Evolutionary conservation across 352 stramenopile species (phyloP).

Genomic region (Globisporangium abappressorium): DNA sequence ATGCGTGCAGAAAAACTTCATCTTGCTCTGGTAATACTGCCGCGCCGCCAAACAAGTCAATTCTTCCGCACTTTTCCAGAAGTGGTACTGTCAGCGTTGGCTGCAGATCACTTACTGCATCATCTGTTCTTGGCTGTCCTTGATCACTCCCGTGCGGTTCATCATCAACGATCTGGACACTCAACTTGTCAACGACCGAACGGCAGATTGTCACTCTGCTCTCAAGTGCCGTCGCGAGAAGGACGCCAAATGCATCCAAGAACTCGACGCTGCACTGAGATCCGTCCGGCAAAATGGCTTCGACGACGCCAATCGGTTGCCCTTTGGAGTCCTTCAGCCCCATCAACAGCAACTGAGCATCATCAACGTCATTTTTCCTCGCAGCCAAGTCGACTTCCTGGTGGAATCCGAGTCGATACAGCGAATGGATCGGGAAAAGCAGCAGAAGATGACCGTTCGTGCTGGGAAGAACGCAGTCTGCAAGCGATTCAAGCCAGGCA

Average conservation of each 20-base stretch:
- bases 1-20: conserved; percentile 12
- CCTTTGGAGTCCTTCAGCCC: conserved; percentile 12
- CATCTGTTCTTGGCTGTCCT: background rate
- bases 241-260: conserved; percentile 19
- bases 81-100: conserved; percentile 14
- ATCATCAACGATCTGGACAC: conserved; percentile 10
- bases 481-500: conserved; percentile 6
- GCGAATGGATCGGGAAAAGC: conserved; percentile 9
- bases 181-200: conserved; percentile 9
- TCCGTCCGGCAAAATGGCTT: conserved; percentile 15
- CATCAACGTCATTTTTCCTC: background rate
- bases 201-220: conserved; percentile 16
- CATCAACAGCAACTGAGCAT: conserved; percentile 18
- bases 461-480: conserved; percentile 10
- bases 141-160: background rate
- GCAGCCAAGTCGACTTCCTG: conserved; percentile 15
- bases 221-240: conserved; percentile 19
- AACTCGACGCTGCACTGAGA: conserved; percentile 13
- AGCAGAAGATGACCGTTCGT: conserved; percentile 20
- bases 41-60: conserved; percentile 14
- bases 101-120: background rate
- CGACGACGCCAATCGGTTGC: conserved; percentile 13
- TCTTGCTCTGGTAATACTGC: conserved; percentile 17
- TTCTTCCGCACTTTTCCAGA: conserved; percentile 1
- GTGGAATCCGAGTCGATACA: conserved; percentile 10